A percentile compares a stretch with the other conserved stretches of the same genome.
phyloP scores from a whole-genome alignment of 116 monocot genomes.

The Phalaenopsis hybrid region DNA sequence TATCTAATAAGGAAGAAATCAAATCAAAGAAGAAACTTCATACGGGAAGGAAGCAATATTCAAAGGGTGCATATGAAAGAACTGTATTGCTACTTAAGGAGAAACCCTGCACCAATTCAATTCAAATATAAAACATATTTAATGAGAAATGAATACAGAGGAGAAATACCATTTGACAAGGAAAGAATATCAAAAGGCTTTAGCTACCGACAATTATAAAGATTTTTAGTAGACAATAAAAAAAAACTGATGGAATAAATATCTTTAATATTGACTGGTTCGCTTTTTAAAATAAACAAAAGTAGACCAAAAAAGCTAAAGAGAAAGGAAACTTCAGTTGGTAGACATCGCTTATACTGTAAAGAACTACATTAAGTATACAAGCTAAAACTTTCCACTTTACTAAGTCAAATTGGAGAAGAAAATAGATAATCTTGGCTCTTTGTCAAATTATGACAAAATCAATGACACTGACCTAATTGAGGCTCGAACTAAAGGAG shows the following conservation, averaged over 20 bases:
- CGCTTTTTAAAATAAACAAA: neutral
- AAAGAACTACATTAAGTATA: neutral
- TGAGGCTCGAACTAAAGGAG: slow-evolving; percentile 19
- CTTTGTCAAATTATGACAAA: slow-evolving; percentile 6
- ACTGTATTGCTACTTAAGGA: neutral
- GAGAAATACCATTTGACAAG: neutral
- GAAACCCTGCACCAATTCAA: neutral
- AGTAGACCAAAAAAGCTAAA: neutral
- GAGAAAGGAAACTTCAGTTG: neutral
- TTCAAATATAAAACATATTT: neutral
- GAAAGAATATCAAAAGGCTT: neutral
- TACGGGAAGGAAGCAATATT: neutral
- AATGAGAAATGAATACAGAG: neutral
- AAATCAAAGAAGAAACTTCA: too few species aligned
- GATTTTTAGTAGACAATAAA: neutral
- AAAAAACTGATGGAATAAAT: neutral
- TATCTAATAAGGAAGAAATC: too few species aligned
- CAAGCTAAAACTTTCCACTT: neutral
- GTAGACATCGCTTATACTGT: neutral
- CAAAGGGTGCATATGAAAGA: neutral
- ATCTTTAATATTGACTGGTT: neutral
- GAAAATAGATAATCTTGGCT: slow-evolving; percentile 1
- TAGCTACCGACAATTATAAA: neutral
- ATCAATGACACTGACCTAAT: slow-evolving; percentile 34
- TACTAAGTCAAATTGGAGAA: neutral